phyloP scores from a whole-genome alignment of 768 basidiomycete species.

The Russula lepida region DNA sequence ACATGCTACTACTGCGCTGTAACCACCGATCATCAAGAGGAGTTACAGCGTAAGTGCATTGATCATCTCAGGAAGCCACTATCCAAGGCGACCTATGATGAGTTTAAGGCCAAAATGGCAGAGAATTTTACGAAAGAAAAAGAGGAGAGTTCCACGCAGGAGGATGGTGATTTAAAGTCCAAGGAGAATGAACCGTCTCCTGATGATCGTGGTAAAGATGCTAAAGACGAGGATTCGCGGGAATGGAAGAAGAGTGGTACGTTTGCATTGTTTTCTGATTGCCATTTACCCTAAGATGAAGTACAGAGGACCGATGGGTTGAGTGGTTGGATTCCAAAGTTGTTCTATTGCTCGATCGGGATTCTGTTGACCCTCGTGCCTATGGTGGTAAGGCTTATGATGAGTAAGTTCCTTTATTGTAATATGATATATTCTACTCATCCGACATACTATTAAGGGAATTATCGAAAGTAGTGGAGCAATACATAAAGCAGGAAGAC shows the following conservation, averaged over 20 bases:
- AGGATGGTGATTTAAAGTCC: slow-evolving; percentile 20
- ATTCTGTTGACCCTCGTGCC: slow-evolving; percentile 74
- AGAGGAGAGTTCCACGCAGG: slow-evolving; percentile 41
- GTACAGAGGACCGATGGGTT: slow-evolving; percentile 76
- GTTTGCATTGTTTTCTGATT: slow-evolving; percentile 24
- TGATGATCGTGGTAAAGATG: slow-evolving; percentile 28
- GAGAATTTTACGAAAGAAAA: slow-evolving; percentile 35
- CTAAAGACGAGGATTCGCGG: slow-evolving; percentile 32
- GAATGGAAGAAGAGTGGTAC: slow-evolving; percentile 63
- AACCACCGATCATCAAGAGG: slow-evolving; percentile 87
- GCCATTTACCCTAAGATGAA: slow-evolving; percentile 10
- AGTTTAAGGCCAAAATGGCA: slow-evolving; percentile 47
- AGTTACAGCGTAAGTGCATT: slow-evolving; percentile 90
- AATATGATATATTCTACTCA: neutral
- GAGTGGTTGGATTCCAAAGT: slow-evolving; percentile 86
- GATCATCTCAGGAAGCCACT: slow-evolving; percentile 79
- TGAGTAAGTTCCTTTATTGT: slow-evolving; percentile 55
- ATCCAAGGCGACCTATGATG: slow-evolving; percentile 52
- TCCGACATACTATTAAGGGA: slow-evolving; percentile 46
- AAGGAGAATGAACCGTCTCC: slow-evolving; percentile 30
- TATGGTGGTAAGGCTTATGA: slow-evolving; percentile 88
- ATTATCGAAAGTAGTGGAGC: slow-evolving; percentile 67
- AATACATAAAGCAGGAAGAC: slow-evolving; percentile 88
- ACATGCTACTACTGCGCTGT: slow-evolving; percentile 98
- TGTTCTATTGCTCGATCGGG: slow-evolving; percentile 67